Conservation (phyloP, 2,329 filamentous ascomycete species). For the Scolecobasidium constrictum region DNA sequence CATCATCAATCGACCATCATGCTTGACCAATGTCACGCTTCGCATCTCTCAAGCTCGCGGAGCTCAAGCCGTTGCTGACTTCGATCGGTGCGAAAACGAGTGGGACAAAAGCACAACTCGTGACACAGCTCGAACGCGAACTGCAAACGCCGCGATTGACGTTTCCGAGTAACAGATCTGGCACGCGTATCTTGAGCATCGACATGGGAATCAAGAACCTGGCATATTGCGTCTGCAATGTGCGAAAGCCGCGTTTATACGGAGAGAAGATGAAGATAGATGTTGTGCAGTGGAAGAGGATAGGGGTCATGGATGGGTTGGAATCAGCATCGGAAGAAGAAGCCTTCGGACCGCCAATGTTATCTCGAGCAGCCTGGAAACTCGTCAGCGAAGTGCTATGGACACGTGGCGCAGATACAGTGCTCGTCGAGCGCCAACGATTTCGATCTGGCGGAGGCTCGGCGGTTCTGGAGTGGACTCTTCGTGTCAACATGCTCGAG, state of each 20-base stretch:
- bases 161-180: no score
- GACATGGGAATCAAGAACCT: conserved; percentile 80
- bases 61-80: neutral
- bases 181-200: conserved; percentile 58
- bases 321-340: conserved; percentile 8
- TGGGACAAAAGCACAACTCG: neutral
- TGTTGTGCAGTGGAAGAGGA: neutral
- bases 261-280: neutral
- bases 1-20: no score
- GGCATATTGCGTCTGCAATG: conserved; percentile 55
- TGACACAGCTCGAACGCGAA: neutral
- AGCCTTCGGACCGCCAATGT: conserved; percentile 28
- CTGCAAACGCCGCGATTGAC: neutral
- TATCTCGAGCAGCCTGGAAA: conserved; percentile 45
- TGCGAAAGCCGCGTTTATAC: conserved; percentile 17
- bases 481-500: conserved; percentile 73
- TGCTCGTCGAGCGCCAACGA: conserved; percentile 60
- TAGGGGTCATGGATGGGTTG: neutral
- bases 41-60: neutral
- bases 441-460: conserved; percentile 53
- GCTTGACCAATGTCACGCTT: neutral
- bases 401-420: conserved; percentile 48
- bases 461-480: conserved; percentile 69
- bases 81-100: neutral
- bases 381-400: conserved; percentile 41